Evolutionary conservation across 2,329 filamentous ascomycete genomes (phyloP).

Genomic region (Hawksworthiomyces lignivorus): DNA sequence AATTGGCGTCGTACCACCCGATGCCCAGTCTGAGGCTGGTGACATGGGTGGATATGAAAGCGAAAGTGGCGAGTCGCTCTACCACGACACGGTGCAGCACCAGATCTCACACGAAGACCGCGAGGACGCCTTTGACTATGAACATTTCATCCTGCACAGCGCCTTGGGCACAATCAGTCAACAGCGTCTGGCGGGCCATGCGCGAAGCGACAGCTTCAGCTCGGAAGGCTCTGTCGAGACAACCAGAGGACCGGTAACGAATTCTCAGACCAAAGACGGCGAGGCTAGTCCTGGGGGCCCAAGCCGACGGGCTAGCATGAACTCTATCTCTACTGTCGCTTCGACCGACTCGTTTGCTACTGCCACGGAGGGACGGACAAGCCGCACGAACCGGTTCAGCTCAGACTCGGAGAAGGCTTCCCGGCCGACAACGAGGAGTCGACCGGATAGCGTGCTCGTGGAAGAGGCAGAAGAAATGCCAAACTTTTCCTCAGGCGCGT

Average conservation of each 20-base stretch:
- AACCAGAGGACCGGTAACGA: conserved; percentile 40
- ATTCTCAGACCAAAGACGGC: conserved; percentile 14
- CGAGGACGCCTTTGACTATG: conserved; percentile 92
- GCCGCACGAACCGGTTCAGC: conserved; percentile 22
- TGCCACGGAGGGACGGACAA: conserved; percentile 41
- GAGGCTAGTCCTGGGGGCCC: conserved; percentile 1
- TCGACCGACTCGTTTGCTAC: conserved; percentile 50
- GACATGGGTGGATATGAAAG: conserved; percentile 40
- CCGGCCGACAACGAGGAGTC: neutral
- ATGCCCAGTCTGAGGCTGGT: conserved; percentile 14
- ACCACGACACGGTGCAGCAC: conserved; percentile 53
- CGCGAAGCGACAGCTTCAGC: conserved; percentile 45
- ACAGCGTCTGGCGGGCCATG: conserved; percentile 35
- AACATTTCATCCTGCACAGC: conserved; percentile 90
- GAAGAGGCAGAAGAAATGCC: no score
- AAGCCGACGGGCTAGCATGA: conserved; percentile 14
- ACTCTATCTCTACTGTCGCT: conserved; percentile 25
- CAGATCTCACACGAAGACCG: conserved; percentile 81
- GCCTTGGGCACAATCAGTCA: conserved; percentile 72
- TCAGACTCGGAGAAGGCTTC: conserved; percentile 11
- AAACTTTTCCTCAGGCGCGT: no score
- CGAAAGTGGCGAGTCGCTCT: conserved; percentile 56
- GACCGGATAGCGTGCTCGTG: neutral
- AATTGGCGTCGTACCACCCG: neutral
- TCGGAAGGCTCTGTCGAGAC: conserved; percentile 58